Conservation (phyloP, 2,329 filamentous ascomycete genomes). For the Phyllosticta capitalensis region DNA sequence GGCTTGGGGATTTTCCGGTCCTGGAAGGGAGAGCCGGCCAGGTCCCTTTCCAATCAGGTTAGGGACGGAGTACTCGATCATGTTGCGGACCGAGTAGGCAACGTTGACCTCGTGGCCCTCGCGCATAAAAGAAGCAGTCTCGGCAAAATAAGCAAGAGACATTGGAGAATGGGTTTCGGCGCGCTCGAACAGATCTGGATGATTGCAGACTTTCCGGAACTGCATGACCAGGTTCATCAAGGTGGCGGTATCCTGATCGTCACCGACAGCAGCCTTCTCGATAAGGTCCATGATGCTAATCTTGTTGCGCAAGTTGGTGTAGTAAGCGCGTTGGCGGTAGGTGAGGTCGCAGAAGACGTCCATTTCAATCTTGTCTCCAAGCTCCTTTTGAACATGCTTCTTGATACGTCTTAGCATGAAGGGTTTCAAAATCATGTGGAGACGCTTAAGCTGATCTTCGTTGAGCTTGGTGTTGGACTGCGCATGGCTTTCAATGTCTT, state of each 20-base stretch:
- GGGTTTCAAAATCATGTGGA: constrained; percentile 98
- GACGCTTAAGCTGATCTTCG: constrained; percentile 88
- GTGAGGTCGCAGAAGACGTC: constrained; percentile 96
- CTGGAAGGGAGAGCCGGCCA: constrained; percentile 65
- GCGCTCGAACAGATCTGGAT: constrained; percentile 92
- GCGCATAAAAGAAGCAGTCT: constrained; percentile 89
- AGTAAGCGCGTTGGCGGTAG: constrained; percentile 89
- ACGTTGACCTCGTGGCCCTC: constrained; percentile 74
- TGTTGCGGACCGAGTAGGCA: constrained; percentile 75
- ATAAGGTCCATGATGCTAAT: constrained; percentile 99
- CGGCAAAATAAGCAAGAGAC: constrained; percentile 76
- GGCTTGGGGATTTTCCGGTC: constrained; percentile 61
- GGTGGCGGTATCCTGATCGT: constrained; percentile 89
- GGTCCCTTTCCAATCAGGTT: constrained; percentile 71
- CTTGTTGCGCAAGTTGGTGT: constrained; percentile 85
- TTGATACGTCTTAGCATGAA: constrained; percentile 99
- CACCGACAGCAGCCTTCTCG: constrained; percentile 88
- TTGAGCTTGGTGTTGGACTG: constrained; percentile 99
- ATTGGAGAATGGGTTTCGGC: constrained; percentile 85
- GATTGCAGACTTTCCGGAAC: constrained; percentile 98
- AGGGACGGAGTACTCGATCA: constrained; percentile 78
- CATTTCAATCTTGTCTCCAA: constrained; percentile 96
- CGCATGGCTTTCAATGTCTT: constrained; percentile 94
- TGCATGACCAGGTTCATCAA: constrained; percentile 99
- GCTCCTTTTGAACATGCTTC: constrained; percentile 98